A percentile compares a stretch with the other conserved stretches of the same genome.
These are phyloP conservation scores for Curvularia sp. DNA, from an alignment of 2,329 filamentous ascomycete genomes.

Conservation along the genomic window DNA sequence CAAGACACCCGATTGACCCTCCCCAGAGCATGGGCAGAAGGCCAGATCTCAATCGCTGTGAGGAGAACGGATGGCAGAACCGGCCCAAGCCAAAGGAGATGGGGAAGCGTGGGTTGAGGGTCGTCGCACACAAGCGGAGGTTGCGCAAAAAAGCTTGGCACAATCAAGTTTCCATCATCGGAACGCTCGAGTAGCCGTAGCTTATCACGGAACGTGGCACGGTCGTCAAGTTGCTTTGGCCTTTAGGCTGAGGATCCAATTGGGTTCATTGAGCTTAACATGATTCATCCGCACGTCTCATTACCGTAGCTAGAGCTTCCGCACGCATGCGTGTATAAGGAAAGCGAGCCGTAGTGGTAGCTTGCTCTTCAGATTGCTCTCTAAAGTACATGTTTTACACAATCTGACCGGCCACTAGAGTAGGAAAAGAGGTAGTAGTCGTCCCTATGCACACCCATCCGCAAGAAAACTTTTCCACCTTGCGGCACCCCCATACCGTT, in stretches of 20 bases:
- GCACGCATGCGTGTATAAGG: constrained; percentile 33
- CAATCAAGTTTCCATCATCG: constrained; percentile 35
- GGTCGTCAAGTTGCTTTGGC: constrained; percentile 26
- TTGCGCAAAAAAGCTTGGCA: constrained; percentile 44
- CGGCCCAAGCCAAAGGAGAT: background rate
- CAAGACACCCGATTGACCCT: background rate
- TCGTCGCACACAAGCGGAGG: constrained; percentile 28
- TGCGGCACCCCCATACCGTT: constrained; percentile 43
- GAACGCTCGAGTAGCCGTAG: constrained; percentile 29
- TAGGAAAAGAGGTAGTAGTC: constrained; percentile 49
- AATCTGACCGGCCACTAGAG: constrained; percentile 53
- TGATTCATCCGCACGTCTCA: constrained; percentile 37
- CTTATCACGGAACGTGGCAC: constrained; percentile 31
- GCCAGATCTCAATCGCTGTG: too few relatives aligned
- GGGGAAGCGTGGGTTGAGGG: background rate
- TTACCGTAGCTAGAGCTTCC: constrained; percentile 33
- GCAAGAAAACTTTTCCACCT: constrained; percentile 47
- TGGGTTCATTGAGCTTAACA: constrained; percentile 40
- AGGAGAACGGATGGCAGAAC: background rate
- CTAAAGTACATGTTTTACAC: constrained; percentile 56
- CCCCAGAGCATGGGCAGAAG: background rate
- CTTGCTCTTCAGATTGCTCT: constrained; percentile 53
- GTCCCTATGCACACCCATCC: constrained; percentile 52
- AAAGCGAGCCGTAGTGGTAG: constrained; percentile 47
- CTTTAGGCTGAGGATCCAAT: constrained; percentile 29